Percentiles rank a stretch among this genome's conserved stretches.
phyloP scores from a whole-genome alignment of 2,329 filamentous ascomycete species.

The Trichoderma harzianum region DNA sequence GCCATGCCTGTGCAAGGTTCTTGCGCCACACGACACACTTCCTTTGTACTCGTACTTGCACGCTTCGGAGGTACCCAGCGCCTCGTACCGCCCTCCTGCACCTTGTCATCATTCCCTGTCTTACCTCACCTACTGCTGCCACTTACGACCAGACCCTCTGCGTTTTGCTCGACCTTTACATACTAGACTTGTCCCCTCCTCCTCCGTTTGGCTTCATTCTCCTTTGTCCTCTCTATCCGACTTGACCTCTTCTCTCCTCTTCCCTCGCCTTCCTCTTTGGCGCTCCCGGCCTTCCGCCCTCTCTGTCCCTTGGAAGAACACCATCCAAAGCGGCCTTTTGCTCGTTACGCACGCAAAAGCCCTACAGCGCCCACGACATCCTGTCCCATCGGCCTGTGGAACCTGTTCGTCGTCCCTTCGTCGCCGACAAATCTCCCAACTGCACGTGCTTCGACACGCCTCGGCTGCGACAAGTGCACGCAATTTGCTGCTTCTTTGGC shows the following conservation, averaged over 20 bases:
- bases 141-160: not conserved
- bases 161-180: slow-evolving; percentile 11
- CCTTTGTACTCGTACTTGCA: not conserved
- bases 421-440: not conserved
- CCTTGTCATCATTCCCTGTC: slow-evolving; percentile 21
- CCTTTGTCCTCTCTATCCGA: slow-evolving; percentile 18
- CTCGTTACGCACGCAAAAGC: not conserved
- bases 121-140: slow-evolving; percentile 16
- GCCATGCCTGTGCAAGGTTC: not conserved
- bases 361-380: slow-evolving; percentile 13
- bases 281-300: slow-evolving; percentile 21
- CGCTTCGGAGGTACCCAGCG: not conserved
- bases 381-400: slow-evolving; percentile 2
- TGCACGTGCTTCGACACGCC: slow-evolving; percentile 16
- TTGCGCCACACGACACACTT: slow-evolving; percentile 7
- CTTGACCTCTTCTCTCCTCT: slow-evolving; percentile 26
- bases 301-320: slow-evolving; percentile 12
- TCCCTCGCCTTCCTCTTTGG: slow-evolving; percentile 21
- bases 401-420: slow-evolving; percentile 1
- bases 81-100: slow-evolving; percentile 16
- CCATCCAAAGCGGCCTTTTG: slow-evolving; percentile 20
- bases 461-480: not conserved
- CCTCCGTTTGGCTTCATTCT: slow-evolving; percentile 19
- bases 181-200: slow-evolving; percentile 19
- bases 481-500: slow-evolving; percentile 7